Evolutionary conservation across 1,139 yeast genomes (phyloP).

Genomic region (Debaryomycetaceae sp.): DNA sequence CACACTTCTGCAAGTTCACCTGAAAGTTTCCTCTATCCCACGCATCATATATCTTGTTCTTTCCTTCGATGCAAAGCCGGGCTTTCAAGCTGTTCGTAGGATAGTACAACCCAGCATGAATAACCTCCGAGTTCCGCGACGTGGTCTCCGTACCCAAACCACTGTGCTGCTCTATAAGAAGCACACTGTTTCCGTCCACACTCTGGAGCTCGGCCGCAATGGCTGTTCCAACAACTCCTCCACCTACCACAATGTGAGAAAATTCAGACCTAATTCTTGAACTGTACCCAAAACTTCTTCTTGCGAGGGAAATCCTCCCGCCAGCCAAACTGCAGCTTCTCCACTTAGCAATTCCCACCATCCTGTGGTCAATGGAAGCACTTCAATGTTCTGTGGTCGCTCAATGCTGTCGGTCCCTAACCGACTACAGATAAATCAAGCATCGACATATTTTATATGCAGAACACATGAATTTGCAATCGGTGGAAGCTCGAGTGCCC

Average conservation of each 20-base stretch:
- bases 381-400: no score
- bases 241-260: conserved; percentile 81
- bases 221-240: conserved; percentile 85
- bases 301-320: neutral
- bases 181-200: conserved; percentile 42
- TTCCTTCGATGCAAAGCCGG: conserved; percentile 70
- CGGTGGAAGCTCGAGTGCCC: no score
- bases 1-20: conserved; percentile 62
- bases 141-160: conserved; percentile 77
- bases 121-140: conserved; percentile 84
- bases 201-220: conserved; percentile 66
- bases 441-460: no score
- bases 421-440: no score
- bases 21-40: conserved; percentile 40
- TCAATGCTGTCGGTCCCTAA: no score
- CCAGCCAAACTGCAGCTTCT: neutral
- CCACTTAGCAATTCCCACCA: no score
- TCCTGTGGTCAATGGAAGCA: no score
- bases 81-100: conserved; percentile 68
- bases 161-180: conserved; percentile 66
- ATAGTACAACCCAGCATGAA: conserved; percentile 87
- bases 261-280: conserved; percentile 42
- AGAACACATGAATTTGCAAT: no score
- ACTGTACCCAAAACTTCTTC: neutral
- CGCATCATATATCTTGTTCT: conserved; percentile 55